Conservation (phyloP, 495 filamentous ascomycete genomes). For the Daldinia caldariorum region DNA sequence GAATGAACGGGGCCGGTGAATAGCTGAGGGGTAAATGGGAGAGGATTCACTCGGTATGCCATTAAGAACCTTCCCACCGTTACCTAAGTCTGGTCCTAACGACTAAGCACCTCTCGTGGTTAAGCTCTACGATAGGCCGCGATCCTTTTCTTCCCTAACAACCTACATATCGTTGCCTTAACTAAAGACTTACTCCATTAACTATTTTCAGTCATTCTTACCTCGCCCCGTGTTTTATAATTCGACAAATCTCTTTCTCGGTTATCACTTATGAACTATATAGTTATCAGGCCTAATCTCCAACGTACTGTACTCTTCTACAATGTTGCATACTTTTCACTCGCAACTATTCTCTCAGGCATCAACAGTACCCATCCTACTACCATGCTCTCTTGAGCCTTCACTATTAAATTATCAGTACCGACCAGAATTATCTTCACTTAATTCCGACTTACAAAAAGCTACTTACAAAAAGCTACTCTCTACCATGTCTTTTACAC, state of each 20-base stretch:
- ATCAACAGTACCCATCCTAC: not conserved
- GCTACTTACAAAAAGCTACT: too few species aligned
- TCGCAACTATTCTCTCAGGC: not conserved
- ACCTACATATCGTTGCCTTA: not conserved
- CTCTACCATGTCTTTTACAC: not conserved
- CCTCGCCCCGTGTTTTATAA: not conserved
- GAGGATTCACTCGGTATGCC: not conserved
- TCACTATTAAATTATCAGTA: not conserved
- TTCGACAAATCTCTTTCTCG: not conserved
- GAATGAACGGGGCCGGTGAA: conserved; percentile 15
- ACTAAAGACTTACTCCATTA: not conserved
- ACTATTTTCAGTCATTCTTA: not conserved
- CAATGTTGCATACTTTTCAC: not conserved
- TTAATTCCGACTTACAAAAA: not conserved
- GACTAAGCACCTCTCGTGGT: not conserved
- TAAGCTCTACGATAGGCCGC: not conserved
- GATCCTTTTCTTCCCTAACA: not conserved
- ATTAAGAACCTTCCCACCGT: not conserved
- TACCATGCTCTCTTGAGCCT: not conserved
- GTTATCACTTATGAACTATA: not conserved
- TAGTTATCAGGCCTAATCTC: not conserved
- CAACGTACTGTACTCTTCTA: not conserved
- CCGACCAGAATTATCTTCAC: not conserved
- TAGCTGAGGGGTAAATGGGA: not conserved
- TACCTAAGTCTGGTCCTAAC: not conserved